These are phyloP conservation scores for Citrus unshiu DNA, from an alignment of 345 rosid genomes.

Conservation along the genomic window DNA sequence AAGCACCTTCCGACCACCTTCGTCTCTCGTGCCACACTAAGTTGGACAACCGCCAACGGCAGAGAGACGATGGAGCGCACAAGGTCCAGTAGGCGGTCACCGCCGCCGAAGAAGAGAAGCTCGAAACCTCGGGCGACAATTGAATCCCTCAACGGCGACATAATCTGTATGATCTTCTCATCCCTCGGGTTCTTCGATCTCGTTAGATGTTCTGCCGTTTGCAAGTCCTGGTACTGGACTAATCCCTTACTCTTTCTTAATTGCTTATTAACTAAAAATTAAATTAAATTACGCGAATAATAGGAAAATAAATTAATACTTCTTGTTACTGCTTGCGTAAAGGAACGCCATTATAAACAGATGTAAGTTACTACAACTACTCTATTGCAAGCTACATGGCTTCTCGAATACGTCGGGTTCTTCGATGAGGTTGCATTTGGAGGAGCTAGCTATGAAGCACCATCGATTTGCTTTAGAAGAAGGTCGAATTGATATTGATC, in stretches of 20 bases:
- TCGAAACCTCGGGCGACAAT: slow-evolving; percentile 29
- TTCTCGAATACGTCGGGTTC: slow-evolving; percentile 16
- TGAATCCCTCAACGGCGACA: slow-evolving; percentile 49
- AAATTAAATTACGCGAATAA: not conserved
- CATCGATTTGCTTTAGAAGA: slow-evolving; percentile 48
- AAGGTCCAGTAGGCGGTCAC: slow-evolving; percentile 15
- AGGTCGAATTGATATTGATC: slow-evolving; percentile 51
- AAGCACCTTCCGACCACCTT: too few relatives aligned
- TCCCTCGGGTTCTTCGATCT: slow-evolving; percentile 68
- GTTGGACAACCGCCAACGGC: not conserved
- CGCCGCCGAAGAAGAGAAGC: slow-evolving; percentile 49
- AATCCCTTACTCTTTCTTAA: not conserved
- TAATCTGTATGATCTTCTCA: slow-evolving; percentile 67
- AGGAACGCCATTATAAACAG: slow-evolving; percentile 56
- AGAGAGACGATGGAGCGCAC: slow-evolving; percentile 18
- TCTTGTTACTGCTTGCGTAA: slow-evolving; percentile 1
- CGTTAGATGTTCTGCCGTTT: slow-evolving; percentile 72
- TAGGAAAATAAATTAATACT: not conserved
- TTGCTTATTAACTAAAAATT: not conserved
- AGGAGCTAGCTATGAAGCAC: slow-evolving; percentile 61
- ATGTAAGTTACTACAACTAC: slow-evolving; percentile 50
- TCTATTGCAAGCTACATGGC: slow-evolving; percentile 40
- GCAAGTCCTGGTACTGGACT: slow-evolving; percentile 61
- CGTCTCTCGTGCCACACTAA: not conserved
- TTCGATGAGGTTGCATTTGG: slow-evolving; percentile 36